Conservation (phyloP, 2,329 filamentous ascomycete species). For the Epichloe hybrida region DNA sequence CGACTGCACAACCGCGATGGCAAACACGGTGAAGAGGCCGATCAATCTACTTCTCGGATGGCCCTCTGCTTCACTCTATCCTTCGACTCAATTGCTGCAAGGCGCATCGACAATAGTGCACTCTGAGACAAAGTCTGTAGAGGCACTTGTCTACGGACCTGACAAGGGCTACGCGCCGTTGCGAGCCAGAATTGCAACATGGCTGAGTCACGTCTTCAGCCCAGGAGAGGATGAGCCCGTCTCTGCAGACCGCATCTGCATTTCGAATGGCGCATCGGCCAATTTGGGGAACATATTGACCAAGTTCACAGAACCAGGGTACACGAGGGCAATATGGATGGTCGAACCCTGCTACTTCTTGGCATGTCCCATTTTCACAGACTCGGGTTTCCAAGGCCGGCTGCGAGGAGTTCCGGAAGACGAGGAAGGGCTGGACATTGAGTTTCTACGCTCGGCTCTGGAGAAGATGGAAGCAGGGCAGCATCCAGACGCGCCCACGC, state of each 20-base stretch:
- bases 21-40: constrained; percentile 13
- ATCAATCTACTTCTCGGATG: constrained; percentile 59
- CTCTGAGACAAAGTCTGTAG: constrained; percentile 29
- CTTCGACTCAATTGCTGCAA: not conserved
- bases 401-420: constrained; percentile 64
- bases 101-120: constrained; percentile 38
- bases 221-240: not conserved
- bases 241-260: constrained; percentile 47
- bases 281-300: constrained; percentile 64
- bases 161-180: constrained; percentile 63
- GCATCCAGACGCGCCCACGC: constrained; percentile 6
- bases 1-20: not conserved
- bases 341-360: constrained; percentile 74
- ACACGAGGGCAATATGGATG: constrained; percentile 67
- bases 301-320: constrained; percentile 66
- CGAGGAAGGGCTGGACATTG: constrained; percentile 60
- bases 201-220: constrained; percentile 38
- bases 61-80: constrained; percentile 51
- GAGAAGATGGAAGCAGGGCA: constrained; percentile 16
- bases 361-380: constrained; percentile 74
- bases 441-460: constrained; percentile 24
- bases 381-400: constrained; percentile 57
- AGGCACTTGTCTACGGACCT: constrained; percentile 57
- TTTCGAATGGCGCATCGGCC: constrained; percentile 78
- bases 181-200: constrained; percentile 52